Percentiles rank a stretch among this genome's conserved stretches.
These are phyloP conservation scores for Plasmodium coatneyi DNA, from an alignment of 169 alveolate genomes.

Conservation along the genomic window DNA sequence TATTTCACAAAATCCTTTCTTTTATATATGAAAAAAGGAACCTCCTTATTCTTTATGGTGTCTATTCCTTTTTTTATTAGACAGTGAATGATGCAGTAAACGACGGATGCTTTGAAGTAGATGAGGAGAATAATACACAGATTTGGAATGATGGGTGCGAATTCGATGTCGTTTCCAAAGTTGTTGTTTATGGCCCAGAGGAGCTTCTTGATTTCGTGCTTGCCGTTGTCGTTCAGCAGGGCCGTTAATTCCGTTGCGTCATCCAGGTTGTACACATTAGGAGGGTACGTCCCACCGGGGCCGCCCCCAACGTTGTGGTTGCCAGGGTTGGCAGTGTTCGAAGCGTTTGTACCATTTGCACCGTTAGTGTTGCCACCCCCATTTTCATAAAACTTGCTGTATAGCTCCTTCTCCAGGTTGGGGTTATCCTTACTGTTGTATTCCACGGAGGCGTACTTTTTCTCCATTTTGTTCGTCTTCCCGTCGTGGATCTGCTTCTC, in stretches of 20 bases:
- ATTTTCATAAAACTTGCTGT: conserved; percentile 53
- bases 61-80: conserved; percentile 78
- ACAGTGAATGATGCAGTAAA: conserved; percentile 80
- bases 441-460: background rate
- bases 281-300: background rate
- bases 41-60: conserved; percentile 33
- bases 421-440: conserved; percentile 2
- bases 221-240: conserved; percentile 79
- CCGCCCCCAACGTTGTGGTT: background rate
- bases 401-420: conserved; percentile 33
- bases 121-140: conserved; percentile 80
- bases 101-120: conserved; percentile 82
- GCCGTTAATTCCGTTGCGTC: conserved; percentile 83
- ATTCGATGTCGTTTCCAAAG: conserved; percentile 83
- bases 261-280: conserved; percentile 79
- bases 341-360: background rate
- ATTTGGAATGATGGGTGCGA: conserved; percentile 83
- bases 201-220: conserved; percentile 81
- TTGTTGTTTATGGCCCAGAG: conserved; percentile 83
- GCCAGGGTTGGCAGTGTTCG: background rate
- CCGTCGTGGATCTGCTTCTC: background rate
- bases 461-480: background rate
- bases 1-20: conserved; percentile 65
- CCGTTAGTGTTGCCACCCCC: background rate
- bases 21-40: conserved; percentile 55